Evolutionary conservation across 371 early-diverging fungal genomes (phyloP).

Genomic region (Saksenaea oblongispora): DNA sequence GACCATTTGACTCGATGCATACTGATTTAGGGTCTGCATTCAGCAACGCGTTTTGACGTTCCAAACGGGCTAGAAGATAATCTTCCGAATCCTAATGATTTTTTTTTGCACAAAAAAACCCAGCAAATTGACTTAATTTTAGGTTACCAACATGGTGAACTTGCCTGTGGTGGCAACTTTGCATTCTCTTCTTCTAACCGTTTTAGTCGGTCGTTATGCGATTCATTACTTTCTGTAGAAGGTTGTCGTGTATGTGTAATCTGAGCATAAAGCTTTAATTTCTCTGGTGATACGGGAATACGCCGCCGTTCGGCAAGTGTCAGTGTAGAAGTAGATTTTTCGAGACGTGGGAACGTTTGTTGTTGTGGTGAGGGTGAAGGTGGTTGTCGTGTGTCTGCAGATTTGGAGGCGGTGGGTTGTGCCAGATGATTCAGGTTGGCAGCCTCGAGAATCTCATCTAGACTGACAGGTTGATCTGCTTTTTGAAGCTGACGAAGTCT

Average conservation of each 20-base stretch:
- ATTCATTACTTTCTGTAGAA: constrained; percentile 11
- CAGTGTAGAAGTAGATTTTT: constrained; percentile 20
- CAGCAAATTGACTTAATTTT: not conserved
- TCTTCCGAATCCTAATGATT: constrained; percentile 54
- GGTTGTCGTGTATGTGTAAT: constrained; percentile 6
- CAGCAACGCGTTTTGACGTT: constrained; percentile 60
- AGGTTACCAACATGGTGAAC: too few relatives aligned
- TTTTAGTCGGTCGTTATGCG: constrained; percentile 19
- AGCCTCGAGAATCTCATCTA: constrained; percentile 33
- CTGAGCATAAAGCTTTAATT: constrained; percentile 22
- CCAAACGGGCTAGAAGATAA: constrained; percentile 56
- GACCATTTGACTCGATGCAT: constrained; percentile 59
- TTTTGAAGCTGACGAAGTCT: constrained; percentile 30
- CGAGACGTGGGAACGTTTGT: constrained; percentile 10
- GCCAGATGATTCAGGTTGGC: constrained; percentile 34
- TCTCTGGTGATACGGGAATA: constrained; percentile 22
- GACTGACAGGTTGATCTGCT: constrained; percentile 26
- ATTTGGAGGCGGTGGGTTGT: constrained; percentile 19
- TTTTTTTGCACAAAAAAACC: not conserved
- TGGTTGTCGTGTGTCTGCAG: constrained; percentile 14
- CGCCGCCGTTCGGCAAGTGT: constrained; percentile 25
- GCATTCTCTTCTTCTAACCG: constrained; percentile 46
- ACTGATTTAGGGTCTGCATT: constrained; percentile 62
- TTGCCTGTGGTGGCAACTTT: constrained; percentile 48
- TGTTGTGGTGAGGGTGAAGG: constrained; percentile 2